Evolutionary conservation across 306 rosid species (phyloP), one percentile per base, ranked within the genome.

Genomic region (Dryas octopetala): DNA sequence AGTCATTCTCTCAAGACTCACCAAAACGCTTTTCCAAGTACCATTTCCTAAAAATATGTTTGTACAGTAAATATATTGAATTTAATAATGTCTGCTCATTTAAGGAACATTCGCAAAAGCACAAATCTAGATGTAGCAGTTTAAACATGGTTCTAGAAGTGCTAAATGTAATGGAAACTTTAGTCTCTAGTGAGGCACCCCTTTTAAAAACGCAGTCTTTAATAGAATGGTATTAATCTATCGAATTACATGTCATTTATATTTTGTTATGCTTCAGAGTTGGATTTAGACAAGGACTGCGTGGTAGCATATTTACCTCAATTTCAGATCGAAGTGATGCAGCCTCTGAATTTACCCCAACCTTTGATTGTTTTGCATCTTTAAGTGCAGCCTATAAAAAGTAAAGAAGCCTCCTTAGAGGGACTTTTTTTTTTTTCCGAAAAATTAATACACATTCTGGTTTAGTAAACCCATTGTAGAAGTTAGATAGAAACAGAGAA

Each of bases 331-430:
- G 90, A 66, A 95, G 81, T 54, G 85, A 85, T 72, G 82, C 82
- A 72, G 88, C 84, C 82, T 91, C 97, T 80, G 84, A 80, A 85
- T 76, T 86, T 60, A 81, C 85, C 70, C 84, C 93, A 74, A 66
- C 88, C 84, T 92, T 89, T 4, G 96, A 79, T 55, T 84, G 93
- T 79, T 88, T 89, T 57, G 93, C 82, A 85, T 80, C 92, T 83
- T 89, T 95, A 32, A 95, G 91, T 57, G 97, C 93, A 81, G 91
- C 97, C 98, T 91, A 85, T 71, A 70, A 75, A 79, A 81, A 17
- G 23, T 23, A 52, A 75, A 81, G 73, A 76, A 47, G 38, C 40
- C 77, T 71, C 62, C 47, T 62, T 75, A 65, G 23, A 45, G 58
- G 50, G 40, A 48, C 40, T 66, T 70, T 71, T 60, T 7, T 12